These are phyloP conservation scores for Fusarium annulatum DNA, from an alignment of 2,329 filamentous ascomycete species.

Conservation along the genomic window DNA sequence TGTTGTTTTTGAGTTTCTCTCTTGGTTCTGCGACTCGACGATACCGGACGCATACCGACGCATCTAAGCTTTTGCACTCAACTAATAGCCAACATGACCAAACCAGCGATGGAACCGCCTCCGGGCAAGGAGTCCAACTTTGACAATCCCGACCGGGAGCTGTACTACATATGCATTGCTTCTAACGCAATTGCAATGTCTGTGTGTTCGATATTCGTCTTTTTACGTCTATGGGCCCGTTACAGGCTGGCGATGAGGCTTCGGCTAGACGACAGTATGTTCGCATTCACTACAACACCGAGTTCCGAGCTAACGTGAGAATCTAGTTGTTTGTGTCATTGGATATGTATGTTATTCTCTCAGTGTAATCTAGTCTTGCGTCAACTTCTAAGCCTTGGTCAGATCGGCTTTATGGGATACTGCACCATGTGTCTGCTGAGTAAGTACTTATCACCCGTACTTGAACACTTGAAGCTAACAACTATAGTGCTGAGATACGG, in stretches of 20 bases:
- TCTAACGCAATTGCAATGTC: constrained; percentile 18
- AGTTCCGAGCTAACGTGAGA: neutral
- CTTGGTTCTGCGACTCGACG: neutral
- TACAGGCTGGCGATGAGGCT: constrained; percentile 24
- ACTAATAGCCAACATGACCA: neutral
- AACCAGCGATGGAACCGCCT: constrained; percentile 30
- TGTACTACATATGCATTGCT: constrained; percentile 27
- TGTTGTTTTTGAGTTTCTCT: neutral
- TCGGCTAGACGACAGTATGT: constrained; percentile 20
- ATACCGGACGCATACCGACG: neutral
- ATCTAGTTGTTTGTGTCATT: constrained; percentile 19
- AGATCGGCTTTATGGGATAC: constrained; percentile 32
- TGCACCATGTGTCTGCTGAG: constrained; percentile 20
- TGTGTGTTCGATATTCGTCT: constrained; percentile 17
- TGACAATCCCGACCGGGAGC: constrained; percentile 17
- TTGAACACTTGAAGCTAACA: fast-evolving
- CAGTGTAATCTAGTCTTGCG: fast-evolving
- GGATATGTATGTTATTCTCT: constrained; percentile 8
- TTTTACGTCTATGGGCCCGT: constrained; percentile 12
- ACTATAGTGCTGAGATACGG: constrained; percentile 10
- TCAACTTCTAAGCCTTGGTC: fast-evolving
- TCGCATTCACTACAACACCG: fast-evolving
- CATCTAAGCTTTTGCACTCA: neutral
- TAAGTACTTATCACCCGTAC: fast-evolving
- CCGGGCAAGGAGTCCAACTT: constrained; percentile 20